Evolutionary conservation across 805 yeast species (phyloP), one percentile per base, ranked within the genome.

Genomic region (Yamadazyma philogaea): DNA sequence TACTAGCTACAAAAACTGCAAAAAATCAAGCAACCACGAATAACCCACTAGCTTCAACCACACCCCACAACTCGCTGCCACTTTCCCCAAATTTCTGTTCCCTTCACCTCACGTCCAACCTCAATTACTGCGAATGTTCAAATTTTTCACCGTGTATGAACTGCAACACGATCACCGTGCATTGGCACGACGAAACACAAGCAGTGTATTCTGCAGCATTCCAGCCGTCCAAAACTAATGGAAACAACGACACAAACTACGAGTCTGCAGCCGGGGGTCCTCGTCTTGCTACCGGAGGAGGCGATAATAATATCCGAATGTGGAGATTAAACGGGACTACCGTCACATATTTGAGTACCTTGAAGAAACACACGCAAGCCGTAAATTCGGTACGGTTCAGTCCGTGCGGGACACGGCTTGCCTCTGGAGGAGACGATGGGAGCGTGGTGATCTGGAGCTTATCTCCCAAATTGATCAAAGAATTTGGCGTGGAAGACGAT

Each of bases 401-500:
- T 55, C 81, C 83, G 2, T 63, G 60, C 2, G 96, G 96, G 1
- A 72, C 75, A 37, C 50, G 75, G 6, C 66, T 93, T 17, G 98
- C 98, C 0, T 77, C 91, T 0, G 97, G 96, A 0, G 95, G 97
- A 3, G 99, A 93, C 57, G 99, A 93, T 60, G 98, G 99, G 1
- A 79, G 84, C 6, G 75, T 93, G 19, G 70, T 90, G 49, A 63
- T 93, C 27, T 93, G 99, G 99, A 72, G 68, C 31, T 67, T 74
- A 16, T 68, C 79, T 17, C 81, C 78, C 36, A 66, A 67, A 3
- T 66, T 80, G 14, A 70, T 77, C 5, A 70, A 70, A 47, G 87
- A 84, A 30, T 80, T 82, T 56, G 90, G 87, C 2, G 66, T 55
- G n/a, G 72, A 68, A 14, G 76, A 66, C 16, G 75, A 72, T 31